phyloP scores from a whole-genome alignment of 768 basidiomycete genomes.

The Tulasnella sp. region DNA sequence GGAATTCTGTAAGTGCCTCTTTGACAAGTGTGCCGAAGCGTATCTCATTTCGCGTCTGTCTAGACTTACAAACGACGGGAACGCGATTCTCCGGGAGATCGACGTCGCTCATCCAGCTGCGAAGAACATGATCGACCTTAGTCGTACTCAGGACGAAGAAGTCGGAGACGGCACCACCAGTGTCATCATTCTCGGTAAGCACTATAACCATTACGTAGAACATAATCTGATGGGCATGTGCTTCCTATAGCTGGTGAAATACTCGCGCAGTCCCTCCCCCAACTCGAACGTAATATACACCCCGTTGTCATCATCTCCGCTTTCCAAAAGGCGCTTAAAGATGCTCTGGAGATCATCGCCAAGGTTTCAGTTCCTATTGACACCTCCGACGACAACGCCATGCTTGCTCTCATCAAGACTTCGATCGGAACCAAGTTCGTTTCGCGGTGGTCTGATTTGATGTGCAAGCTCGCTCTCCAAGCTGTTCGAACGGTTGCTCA shows the following conservation, averaged over 20 bases:
- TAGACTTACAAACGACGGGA: slow-evolving; percentile 97
- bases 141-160: slow-evolving; percentile 96
- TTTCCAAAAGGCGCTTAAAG: slow-evolving; percentile 91
- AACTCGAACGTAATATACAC: slow-evolving; percentile 94
- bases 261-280: slow-evolving; percentile 83
- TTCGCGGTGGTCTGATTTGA: slow-evolving; percentile 90
- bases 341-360: slow-evolving; percentile 80
- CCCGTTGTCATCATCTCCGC: slow-evolving; percentile 98
- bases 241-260: slow-evolving; percentile 81
- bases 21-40: neutral
- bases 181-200: slow-evolving; percentile 88
- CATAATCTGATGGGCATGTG: no score
- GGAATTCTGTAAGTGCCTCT: slow-evolving; percentile 65
- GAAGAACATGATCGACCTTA: slow-evolving; percentile 99
- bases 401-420: slow-evolving; percentile 95
- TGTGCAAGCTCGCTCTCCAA: slow-evolving; percentile 89
- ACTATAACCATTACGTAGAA: no score
- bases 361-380: slow-evolving; percentile 85
- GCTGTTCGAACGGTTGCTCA: slow-evolving; percentile 83
- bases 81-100: slow-evolving; percentile 95
- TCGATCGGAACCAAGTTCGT: slow-evolving; percentile 99
- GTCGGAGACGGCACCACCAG: slow-evolving; percentile 98
- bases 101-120: slow-evolving; percentile 98
- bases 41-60: no score
- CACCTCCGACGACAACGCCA: slow-evolving; percentile 70